Evolutionary conservation across 225 moss, liverwort and hornwort genomes (phyloP).

Genomic region (Sphagnum contortum): DNA sequence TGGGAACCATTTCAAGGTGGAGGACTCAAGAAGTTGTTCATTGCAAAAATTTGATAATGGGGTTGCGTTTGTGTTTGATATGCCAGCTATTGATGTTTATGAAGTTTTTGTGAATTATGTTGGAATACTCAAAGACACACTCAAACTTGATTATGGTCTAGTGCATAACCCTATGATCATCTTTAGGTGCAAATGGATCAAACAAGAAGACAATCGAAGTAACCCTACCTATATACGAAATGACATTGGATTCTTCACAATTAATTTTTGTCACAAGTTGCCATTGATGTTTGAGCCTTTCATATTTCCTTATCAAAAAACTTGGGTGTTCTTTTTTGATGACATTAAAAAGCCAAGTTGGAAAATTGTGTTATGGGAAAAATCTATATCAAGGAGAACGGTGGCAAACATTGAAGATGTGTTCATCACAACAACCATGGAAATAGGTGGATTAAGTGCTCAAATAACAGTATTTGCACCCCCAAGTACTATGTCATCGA

Average conservation of each 20-base stretch:
- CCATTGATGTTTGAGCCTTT: not conserved
- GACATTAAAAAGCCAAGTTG: too few relatives aligned
- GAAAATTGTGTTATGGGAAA: too few relatives aligned
- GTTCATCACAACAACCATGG: not conserved
- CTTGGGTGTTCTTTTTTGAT: not conserved
- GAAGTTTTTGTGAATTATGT: not conserved
- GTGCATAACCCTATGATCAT: not conserved
- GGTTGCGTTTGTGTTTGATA: too few relatives aligned
- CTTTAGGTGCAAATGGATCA: not conserved
- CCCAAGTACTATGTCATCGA: too few relatives aligned
- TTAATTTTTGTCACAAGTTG: constrained; percentile 3
- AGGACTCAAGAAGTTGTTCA: not conserved
- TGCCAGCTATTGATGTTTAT: too few relatives aligned
- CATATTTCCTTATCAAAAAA: not conserved
- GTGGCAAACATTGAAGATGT: not conserved
- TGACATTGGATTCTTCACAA: not conserved
- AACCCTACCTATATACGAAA: not conserved
- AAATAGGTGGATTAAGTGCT: not conserved
- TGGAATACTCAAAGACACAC: not conserved
- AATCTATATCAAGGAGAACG: not conserved
- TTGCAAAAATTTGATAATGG: too few relatives aligned
- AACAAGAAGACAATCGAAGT: not conserved
- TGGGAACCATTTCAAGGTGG: not conserved
- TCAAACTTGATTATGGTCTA: constrained; percentile 1
- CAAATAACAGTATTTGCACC: not conserved